phyloP scores from a whole-genome alignment of 345 rosid genomes.

The Geranium brycei region DNA sequence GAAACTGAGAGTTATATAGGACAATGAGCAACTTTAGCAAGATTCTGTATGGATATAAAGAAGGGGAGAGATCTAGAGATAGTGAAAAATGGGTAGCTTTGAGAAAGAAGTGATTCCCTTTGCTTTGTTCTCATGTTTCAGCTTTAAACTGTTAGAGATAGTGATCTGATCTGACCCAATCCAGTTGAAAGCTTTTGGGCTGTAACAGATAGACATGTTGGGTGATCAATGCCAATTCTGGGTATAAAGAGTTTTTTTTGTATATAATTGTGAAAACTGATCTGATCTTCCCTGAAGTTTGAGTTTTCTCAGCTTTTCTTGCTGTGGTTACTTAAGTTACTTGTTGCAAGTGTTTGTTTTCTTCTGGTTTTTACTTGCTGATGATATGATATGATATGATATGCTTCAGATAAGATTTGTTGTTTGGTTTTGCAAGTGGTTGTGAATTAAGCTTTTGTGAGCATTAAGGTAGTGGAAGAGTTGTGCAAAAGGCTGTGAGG shows the following conservation, averaged over 20 bases:
- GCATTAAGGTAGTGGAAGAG: not conserved
- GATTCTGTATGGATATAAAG: constrained; percentile 2
- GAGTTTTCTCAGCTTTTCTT: no score
- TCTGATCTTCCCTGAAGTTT: not conserved
- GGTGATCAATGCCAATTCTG: constrained; percentile 1
- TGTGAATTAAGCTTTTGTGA: not conserved
- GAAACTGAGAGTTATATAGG: not conserved
- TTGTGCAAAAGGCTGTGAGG: not conserved
- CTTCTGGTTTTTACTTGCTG: no score
- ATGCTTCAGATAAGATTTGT: not conserved
- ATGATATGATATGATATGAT: no score
- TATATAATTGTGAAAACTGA: no score
- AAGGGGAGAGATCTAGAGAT: constrained; percentile 1
- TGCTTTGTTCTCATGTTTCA: constrained; percentile 1
- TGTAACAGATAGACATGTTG: not conserved
- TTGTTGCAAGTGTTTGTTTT: no score
- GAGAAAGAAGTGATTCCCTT: constrained; percentile 4
- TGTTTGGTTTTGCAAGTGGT: not conserved
- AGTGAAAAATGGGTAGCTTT: not conserved
- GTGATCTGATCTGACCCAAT: constrained; percentile 1
- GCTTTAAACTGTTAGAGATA: constrained; percentile 3
- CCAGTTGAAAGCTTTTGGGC: not conserved
- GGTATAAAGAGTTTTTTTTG: not conserved
- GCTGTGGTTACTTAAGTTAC: not conserved
- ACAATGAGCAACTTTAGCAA: not conserved